Base-by-base conservation (phyloP, 768 basidiomycete species). In the Podaxis sp. region DNA sequence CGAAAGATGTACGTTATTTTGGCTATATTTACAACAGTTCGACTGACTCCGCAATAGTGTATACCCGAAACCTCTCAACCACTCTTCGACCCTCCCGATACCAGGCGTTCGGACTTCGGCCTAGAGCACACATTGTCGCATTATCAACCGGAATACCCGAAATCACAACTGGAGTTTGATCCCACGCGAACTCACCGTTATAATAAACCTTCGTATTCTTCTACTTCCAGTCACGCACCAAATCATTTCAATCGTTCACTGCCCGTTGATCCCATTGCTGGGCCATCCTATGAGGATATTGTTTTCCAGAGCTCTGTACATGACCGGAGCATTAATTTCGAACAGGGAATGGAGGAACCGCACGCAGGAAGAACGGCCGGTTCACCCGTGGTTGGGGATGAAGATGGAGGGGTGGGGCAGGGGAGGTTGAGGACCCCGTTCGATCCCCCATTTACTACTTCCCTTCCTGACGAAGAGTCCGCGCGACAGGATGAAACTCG, bases 1-100 rank as follows among this genome's bases (percentile, higher is more conserved):
- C 91, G 5, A 74, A 71, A 74, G 80, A 91, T 66, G 90, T 91
- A 73, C 60, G 86, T 76, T 37, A 40, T 22, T 57, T 46, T 54
- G 38, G 37, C 38, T 24, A 33, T 36, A 33, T 17, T 55, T 17
- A 22, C 46, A 24, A 49, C 20, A 10, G 22, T 38, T 24, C 8
- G 7, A 22, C 48, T 62, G 33, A 50, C 24, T 28, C 17, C 24
- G 4, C 28, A 22, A 3, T 48, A 56, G 56, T 51, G 52, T 53
- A 37, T 44, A 58, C 56, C 50, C 10, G 56, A 59, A 49, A 53
- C 48, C 40, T 37, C 30, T 37, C 58, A 46, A 58, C 46, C 52
- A 13, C 3, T 20, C 13, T 8, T 48, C 13, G 49, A 51, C 11
- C 37, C 15, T 37, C 36, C 48, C 12, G 40, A 44, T 22, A 41